phyloP scores from a whole-genome alignment of 1,139 yeast genomes.

The Zygoascus sp. region DNA sequence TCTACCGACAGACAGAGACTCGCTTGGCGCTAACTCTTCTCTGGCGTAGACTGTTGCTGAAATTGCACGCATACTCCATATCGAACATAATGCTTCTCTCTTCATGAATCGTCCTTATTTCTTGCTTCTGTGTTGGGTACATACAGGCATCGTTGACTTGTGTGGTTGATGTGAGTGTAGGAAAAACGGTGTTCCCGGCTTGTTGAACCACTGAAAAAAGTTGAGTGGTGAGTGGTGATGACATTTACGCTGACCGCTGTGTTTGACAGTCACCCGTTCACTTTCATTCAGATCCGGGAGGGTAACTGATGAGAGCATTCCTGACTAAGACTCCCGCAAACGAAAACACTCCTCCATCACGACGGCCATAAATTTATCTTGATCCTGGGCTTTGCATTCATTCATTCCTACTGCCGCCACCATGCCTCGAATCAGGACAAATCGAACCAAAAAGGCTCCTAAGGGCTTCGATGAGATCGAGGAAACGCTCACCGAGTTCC shows the following conservation, averaged over 20 bases:
- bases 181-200: conserved; percentile 4
- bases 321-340: conserved; percentile 1
- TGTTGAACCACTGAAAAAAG: conserved; percentile 5
- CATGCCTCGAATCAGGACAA: conserved; percentile 45
- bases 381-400: no score
- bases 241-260: background rate
- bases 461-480: conserved; percentile 72
- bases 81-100: background rate
- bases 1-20: no score
- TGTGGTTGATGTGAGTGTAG: conserved; percentile 9
- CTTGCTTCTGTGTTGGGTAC: background rate
- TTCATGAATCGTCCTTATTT: background rate
- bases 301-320: background rate
- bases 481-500: conserved; percentile 63
- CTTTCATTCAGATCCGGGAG: background rate
- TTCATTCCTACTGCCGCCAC: background rate
- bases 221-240: conserved; percentile 12
- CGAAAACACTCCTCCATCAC: background rate
- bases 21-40: no score
- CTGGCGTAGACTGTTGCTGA: no score
- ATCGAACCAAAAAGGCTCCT: conserved; percentile 54
- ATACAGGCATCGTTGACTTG: conserved; percentile 14
- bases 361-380: no score
- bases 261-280: conserved; percentile 1
- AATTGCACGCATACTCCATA: conserved; percentile 7